Percentiles rank a stretch among this genome's conserved stretches.
phyloP scores from a whole-genome alignment of 345 rosid species.

The Zanthoxylum bungeanum region DNA sequence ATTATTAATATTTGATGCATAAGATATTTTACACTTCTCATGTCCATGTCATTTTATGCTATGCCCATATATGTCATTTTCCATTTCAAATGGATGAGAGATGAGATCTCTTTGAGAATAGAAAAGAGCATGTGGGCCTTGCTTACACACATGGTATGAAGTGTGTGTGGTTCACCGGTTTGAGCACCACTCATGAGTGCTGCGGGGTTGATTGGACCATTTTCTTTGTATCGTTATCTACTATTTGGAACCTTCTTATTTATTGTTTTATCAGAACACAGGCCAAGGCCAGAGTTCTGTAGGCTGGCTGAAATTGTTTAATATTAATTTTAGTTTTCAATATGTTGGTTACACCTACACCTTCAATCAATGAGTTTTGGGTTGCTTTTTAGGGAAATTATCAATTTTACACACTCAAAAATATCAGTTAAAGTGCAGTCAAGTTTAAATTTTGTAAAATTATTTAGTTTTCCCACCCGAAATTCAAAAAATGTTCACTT shows the following conservation, averaged over 20 bases:
- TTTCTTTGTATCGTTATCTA: not conserved
- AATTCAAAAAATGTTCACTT: too few relatives aligned
- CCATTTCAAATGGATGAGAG: not conserved
- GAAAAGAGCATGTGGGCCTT: not conserved
- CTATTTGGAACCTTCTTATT: not conserved
- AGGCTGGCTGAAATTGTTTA: not conserved
- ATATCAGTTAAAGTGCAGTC: too few relatives aligned
- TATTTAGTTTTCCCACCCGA: too few relatives aligned
- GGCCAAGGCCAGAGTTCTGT: not conserved
- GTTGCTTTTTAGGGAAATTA: too few relatives aligned
- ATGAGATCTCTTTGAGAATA: not conserved
- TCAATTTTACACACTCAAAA: too few relatives aligned
- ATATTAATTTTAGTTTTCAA: not conserved
- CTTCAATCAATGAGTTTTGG: not conserved
- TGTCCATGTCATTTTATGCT: not conserved
- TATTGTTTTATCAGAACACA: not conserved
- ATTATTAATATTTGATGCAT: not conserved
- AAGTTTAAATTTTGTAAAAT: too few relatives aligned
- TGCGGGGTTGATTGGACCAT: slow-evolving; percentile 8
- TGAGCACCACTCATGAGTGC: not conserved
- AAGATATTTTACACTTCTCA: not conserved
- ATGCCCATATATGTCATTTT: not conserved
- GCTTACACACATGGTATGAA: not conserved
- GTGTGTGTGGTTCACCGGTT: not conserved
- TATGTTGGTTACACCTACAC: not conserved